These are phyloP conservation scores for Strombidium stylifer DNA, from an alignment of 73 alveolate genomes.

Conservation along the genomic window DNA sequence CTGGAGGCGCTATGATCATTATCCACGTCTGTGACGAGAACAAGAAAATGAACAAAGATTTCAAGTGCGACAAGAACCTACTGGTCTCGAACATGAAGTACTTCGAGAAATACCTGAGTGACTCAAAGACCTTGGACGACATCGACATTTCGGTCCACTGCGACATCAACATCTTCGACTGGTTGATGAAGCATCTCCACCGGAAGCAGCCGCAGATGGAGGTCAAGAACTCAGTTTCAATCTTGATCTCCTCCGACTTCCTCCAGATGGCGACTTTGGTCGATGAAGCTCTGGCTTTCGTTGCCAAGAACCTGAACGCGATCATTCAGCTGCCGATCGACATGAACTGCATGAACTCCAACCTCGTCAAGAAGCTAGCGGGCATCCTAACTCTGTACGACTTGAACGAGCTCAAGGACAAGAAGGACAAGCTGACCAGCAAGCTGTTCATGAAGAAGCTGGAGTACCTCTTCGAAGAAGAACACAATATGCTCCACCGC, in stretches of 20 bases:
- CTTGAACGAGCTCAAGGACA: slow-evolving; percentile 49
- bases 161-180: slow-evolving; percentile 70
- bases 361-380: slow-evolving; percentile 44
- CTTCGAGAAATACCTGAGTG: slow-evolving; percentile 68
- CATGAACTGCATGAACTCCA: slow-evolving; percentile 59
- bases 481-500: slow-evolving; percentile 43
- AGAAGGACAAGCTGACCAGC: slow-evolving; percentile 58
- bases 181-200: slow-evolving; percentile 65
- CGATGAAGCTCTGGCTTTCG: slow-evolving; percentile 52
- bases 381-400: slow-evolving; percentile 23
- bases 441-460: slow-evolving; percentile 69
- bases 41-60: slow-evolving; percentile 57
- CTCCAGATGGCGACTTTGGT: slow-evolving; percentile 57
- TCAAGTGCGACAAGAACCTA: slow-evolving; percentile 50
- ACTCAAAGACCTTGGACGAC: slow-evolving; percentile 41
- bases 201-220: slow-evolving; percentile 49
- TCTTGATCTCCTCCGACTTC: slow-evolving; percentile 68
- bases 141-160: slow-evolving; percentile 76
- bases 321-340: slow-evolving; percentile 65
- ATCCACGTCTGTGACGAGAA: slow-evolving; percentile 76
- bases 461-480: slow-evolving; percentile 63
- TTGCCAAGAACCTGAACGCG: slow-evolving; percentile 33
- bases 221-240: slow-evolving; percentile 60
- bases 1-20: not conserved
- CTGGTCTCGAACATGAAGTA: slow-evolving; percentile 66